Percentiles rank a stretch among this genome's conserved stretches.
Evolutionary conservation across 2,329 filamentous ascomycete genomes (phyloP).

Genomic region (Microcyclosporella mali): DNA sequence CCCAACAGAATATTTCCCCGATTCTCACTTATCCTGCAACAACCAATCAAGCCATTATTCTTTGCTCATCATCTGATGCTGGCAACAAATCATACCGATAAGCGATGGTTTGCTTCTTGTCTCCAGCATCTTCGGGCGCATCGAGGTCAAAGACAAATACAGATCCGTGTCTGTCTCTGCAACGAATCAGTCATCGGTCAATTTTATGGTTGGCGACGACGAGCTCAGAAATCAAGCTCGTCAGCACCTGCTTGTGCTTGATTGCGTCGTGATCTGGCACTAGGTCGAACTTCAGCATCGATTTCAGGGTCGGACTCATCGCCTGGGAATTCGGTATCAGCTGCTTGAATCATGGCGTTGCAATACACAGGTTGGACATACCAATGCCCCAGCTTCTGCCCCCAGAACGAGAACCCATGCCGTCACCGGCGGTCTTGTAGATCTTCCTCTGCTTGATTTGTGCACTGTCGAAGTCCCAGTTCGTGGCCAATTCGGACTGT

Average conservation of each 20-base stretch:
- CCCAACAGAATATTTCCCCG: not conserved
- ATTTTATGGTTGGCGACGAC: not conserved
- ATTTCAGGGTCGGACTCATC: constrained; percentile 39
- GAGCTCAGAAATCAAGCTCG: constrained; percentile 17
- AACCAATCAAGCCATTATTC: not conserved
- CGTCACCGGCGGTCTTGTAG: constrained; percentile 38
- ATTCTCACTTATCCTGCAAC: not conserved
- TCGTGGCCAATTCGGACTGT: constrained; percentile 8
- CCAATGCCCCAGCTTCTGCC: constrained; percentile 47
- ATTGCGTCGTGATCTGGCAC: constrained; percentile 18
- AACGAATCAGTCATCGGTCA: no score
- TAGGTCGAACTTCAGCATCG: constrained; percentile 22
- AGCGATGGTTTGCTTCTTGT: not conserved
- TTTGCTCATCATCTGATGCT: not conserved
- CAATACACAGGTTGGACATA: constrained; percentile 32
- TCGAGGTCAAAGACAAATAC: not conserved
- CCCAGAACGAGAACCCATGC: constrained; percentile 50
- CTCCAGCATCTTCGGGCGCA: not conserved
- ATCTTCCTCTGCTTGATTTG: constrained; percentile 26
- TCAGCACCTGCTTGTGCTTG: constrained; percentile 22
- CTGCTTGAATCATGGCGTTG: constrained; percentile 26
- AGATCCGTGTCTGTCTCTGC: not conserved
- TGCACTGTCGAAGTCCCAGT: constrained; percentile 14
- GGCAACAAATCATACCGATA: not conserved
- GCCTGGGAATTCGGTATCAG: not conserved